Conservation (phyloP, 371 early-diverging fungal species). For the Blastocladiella emersonii region DNA sequence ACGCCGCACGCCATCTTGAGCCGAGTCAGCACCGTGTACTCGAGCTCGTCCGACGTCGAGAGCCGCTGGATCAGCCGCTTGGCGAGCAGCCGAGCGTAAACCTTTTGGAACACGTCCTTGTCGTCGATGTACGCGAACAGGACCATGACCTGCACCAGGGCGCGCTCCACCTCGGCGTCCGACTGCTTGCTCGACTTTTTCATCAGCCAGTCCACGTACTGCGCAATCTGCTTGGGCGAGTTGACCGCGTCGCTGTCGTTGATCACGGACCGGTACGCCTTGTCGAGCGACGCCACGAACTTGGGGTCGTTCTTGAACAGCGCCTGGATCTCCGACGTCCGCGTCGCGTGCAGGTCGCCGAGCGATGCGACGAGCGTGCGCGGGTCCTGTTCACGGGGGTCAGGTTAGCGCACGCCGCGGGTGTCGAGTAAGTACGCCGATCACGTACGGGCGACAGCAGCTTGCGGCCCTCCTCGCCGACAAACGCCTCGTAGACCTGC, state of each 20-base stretch:
- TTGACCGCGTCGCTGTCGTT: conserved; percentile 44
- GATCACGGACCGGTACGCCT: conserved; percentile 57
- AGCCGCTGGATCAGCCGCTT: conserved; percentile 69
- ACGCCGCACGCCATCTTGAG: conserved; percentile 67
- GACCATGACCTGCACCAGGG: conserved; percentile 35
- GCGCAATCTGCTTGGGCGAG: conserved; percentile 62
- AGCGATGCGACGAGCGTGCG: conserved; percentile 49
- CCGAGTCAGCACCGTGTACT: conserved; percentile 67
- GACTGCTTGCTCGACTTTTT: conserved; percentile 39
- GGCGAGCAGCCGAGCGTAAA: conserved; percentile 75
- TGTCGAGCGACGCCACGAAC: conserved; percentile 71
- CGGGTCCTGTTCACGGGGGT: too few species aligned
- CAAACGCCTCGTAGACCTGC: conserved; percentile 43
- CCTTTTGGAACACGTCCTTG: conserved; percentile 88
- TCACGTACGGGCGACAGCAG: conserved; percentile 17
- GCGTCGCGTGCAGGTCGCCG: conserved; percentile 46
- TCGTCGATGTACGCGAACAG: conserved; percentile 85
- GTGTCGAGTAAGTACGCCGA: too few species aligned
- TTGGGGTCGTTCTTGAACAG: conserved; percentile 50
- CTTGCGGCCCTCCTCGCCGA: conserved; percentile 41
- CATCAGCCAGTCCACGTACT: conserved; percentile 65
- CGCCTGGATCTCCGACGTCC: conserved; percentile 35
- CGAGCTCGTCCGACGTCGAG: conserved; percentile 69
- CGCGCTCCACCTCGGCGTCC: conserved; percentile 24
- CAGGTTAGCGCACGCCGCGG: too few species aligned